Evolutionary conservation across 805 yeast species (phyloP), one percentile per base, ranked within the genome.

Genomic region (Yarrowia keelungensis): DNA sequence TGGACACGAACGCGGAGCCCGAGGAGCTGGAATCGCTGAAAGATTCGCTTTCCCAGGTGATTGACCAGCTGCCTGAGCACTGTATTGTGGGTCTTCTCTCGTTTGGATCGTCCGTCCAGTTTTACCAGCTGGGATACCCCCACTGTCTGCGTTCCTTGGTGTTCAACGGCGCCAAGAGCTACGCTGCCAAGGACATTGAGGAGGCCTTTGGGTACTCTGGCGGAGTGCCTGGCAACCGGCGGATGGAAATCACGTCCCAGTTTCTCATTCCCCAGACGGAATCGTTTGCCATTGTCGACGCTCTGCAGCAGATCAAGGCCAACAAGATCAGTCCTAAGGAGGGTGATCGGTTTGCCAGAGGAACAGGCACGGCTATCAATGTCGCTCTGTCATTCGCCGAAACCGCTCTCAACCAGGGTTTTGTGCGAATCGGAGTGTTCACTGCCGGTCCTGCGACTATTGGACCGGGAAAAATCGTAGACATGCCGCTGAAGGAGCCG

Each of bases 391-490:
- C 90, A 73, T 77, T 95, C 67, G 84, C 92, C 71, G 97, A 93
- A 76, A 88, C 91, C 46, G 84, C 95, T 42, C 91, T 87, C 80
- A 87, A 92, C 66, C 79, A 82, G 47, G 54, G 88, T 72, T 97
- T 98, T 67, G 92, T 97, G 15, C 87, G 98, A 77, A 84, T 95
- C 73, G 87, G 92, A 82, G 82, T 95, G 70, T 95, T 95, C 75
- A 87, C 97, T 49, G 95, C 94, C 68, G 99, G 99, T 71, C 97
- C 97, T 58, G 89, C 97, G 76, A 95, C 99, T 56, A 87, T 90
- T 75, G 90, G 89, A 58, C 98, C 99, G 11, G 99, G 99, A 73
- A 82, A 90, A 76, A 92, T 95, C 72, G 99, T 95, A 41, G 91
- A 93, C 54, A 86, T 89, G 32, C 95, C 92, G 77, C 84, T 94